Conservation (phyloP, 306 rosid genomes). For the Cucurbita pepo region DNA sequence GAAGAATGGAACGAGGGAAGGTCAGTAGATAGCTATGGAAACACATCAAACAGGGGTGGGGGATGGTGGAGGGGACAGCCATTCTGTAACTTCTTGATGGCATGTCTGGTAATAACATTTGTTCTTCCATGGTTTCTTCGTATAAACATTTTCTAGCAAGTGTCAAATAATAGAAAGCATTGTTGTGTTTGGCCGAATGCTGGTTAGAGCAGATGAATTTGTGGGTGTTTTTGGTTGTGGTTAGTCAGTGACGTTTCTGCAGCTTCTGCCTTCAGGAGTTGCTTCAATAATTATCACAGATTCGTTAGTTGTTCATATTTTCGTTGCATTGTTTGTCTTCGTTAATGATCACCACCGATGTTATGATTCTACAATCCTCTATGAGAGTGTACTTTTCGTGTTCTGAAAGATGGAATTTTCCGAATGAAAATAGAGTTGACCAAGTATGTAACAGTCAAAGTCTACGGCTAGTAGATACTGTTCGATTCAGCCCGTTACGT, state of each 20-base stretch:
- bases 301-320: neutral
- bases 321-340: neutral
- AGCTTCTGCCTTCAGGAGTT: neutral
- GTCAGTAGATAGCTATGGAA: slow-evolving; percentile 10
- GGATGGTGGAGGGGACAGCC: slow-evolving; percentile 87
- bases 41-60: slow-evolving; percentile 22
- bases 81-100: slow-evolving; percentile 95
- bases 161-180: neutral
- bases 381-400: neutral
- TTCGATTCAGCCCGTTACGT: neutral
- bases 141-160: slow-evolving; percentile 62
- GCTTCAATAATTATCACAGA: neutral
- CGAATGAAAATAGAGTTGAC: neutral
- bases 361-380: too few species aligned
- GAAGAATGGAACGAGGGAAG: slow-evolving; percentile 26
- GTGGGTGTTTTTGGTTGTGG: neutral
- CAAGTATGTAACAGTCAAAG: too few species aligned
- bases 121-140: slow-evolving; percentile 95
- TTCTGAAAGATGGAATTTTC: neutral
- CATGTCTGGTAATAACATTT: slow-evolving; percentile 85
- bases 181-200: neutral
- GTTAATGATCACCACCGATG: neutral
- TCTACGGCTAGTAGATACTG: too few species aligned
- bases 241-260: neutral
- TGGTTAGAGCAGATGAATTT: neutral